These are phyloP conservation scores for Ceratocystis smalleyi DNA, from an alignment of 2,329 filamentous ascomycete species.

Conservation along the genomic window DNA sequence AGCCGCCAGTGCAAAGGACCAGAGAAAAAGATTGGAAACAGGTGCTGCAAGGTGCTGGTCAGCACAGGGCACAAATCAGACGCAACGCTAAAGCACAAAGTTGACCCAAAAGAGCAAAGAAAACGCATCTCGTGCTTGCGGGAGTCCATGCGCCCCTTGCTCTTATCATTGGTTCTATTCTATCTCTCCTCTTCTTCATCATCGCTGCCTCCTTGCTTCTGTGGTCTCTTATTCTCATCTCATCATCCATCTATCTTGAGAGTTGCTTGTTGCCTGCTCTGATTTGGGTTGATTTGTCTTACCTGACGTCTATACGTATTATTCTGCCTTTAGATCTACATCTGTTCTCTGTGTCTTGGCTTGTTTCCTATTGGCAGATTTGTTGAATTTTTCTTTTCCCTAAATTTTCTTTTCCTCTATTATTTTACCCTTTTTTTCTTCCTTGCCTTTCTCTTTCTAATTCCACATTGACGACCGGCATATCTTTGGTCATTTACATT, in stretches of 20 bases:
- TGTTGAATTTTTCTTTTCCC: background rate
- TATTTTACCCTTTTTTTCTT: background rate
- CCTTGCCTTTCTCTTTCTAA: background rate
- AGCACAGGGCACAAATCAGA: slow-evolving; percentile 2
- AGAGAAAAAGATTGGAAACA: background rate
- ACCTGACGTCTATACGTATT: background rate
- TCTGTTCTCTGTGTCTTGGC: background rate
- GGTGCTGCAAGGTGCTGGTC: background rate
- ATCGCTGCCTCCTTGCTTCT: background rate
- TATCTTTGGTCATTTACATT: background rate
- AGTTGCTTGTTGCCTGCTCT: background rate
- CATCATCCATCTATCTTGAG: background rate
- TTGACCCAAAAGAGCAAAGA: slow-evolving; percentile 15
- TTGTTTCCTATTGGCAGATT: background rate
- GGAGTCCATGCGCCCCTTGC: slow-evolving; percentile 12
- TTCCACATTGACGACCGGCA: background rate
- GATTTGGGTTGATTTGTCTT: background rate
- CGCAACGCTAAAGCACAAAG: slow-evolving; percentile 1
- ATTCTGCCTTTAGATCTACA: background rate
- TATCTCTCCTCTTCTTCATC: background rate
- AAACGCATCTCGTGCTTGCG: slow-evolving; percentile 13
- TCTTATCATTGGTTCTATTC: slow-evolving; percentile 3
- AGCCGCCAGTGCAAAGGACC: background rate
- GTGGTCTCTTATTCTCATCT: background rate
- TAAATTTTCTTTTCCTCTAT: background rate